Evolutionary conservation across 2,329 filamentous ascomycete genomes (phyloP).

Genomic region (Orbilia blumenaviensis): DNA sequence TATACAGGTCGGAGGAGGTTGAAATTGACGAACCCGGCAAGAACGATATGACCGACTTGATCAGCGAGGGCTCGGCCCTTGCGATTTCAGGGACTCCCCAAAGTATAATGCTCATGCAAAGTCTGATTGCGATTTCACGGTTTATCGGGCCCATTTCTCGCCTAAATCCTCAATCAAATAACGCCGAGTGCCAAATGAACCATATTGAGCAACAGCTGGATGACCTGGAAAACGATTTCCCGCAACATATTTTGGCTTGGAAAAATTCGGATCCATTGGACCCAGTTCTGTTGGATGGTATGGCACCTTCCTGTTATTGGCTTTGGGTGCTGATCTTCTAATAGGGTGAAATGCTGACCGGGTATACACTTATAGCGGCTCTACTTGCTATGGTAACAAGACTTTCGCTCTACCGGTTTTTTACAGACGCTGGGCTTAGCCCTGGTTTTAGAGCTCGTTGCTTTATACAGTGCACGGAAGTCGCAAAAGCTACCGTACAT

Average conservation of each 20-base stretch:
- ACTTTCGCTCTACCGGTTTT: conserved; percentile 56
- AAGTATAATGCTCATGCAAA: not conserved
- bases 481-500: conserved; percentile 55
- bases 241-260: conserved; percentile 20
- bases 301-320: too few species aligned
- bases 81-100: not conserved
- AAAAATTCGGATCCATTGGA: conserved; percentile 49
- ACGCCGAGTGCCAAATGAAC: not conserved
- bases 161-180: not conserved
- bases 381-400: conserved; percentile 40
- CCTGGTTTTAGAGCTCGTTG: conserved; percentile 54
- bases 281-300: conserved; percentile 54
- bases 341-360: not conserved
- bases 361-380: not conserved
- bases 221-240: not conserved
- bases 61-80: not conserved
- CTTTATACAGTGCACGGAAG: conserved; percentile 55
- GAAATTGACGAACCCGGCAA: conserved; percentile 54
- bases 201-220: conserved; percentile 1
- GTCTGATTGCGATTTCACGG: not conserved
- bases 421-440: conserved; percentile 53
- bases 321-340: too few species aligned
- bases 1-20: conserved; percentile 55
- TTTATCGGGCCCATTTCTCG: conserved; percentile 5
- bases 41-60: not conserved